Percentiles rank a stretch among this genome's conserved stretches.
Conservation (phyloP, 2,329 filamentous ascomycete genomes). For the Neurospora sp. region DNA sequence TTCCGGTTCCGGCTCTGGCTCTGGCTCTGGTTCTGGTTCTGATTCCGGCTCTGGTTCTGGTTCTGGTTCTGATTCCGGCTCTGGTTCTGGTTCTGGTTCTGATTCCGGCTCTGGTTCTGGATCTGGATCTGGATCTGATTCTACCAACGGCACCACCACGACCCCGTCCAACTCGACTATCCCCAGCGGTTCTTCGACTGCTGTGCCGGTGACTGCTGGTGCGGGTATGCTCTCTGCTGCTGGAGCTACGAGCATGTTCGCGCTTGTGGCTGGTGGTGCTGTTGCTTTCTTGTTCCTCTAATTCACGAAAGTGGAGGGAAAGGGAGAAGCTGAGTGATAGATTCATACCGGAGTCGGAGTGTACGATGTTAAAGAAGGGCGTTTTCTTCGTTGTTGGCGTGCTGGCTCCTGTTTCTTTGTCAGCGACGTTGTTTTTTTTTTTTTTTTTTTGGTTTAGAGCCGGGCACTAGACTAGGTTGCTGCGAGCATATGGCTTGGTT, state of each 20-base stretch:
- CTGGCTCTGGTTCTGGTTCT: background rate
- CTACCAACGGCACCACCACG: constrained; percentile 10
- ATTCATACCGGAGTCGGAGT: background rate
- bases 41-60: background rate
- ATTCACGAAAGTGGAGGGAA: constrained; percentile 11
- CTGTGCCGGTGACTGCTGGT: constrained; percentile 16
- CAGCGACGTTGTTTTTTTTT: constrained; percentile 5
- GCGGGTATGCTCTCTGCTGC: constrained; percentile 29
- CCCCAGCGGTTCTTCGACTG: constrained; percentile 7
- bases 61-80: background rate
- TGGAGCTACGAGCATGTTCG: constrained; percentile 32
- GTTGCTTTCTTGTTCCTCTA: background rate
- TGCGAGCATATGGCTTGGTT: background rate
- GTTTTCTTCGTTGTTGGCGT: background rate
- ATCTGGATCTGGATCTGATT: background rate
- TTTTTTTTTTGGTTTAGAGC: background rate
- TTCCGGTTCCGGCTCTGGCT: too few relatives aligned
- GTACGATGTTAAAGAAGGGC: background rate
- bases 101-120: background rate
- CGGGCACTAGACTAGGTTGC: background rate
- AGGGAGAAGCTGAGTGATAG: background rate
- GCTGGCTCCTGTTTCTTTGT: background rate
- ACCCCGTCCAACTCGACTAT: constrained; percentile 14
- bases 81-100: background rate
- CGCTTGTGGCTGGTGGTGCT: constrained; percentile 25